phyloP scores from a whole-genome alignment of 2,329 filamentous ascomycete genomes.

The Colletotrichum melonis region DNA sequence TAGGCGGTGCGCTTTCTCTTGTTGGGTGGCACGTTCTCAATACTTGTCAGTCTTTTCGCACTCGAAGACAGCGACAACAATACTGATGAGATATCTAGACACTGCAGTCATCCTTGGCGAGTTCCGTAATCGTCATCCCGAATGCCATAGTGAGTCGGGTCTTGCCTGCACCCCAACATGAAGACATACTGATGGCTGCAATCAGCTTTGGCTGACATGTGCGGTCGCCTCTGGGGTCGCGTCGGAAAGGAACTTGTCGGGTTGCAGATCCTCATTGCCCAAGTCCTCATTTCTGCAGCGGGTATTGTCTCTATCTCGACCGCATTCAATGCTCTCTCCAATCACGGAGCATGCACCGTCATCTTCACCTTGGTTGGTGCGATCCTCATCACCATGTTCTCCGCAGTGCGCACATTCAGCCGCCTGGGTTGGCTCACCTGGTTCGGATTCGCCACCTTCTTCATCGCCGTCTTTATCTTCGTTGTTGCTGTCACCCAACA shows the following conservation, averaged over 20 bases:
- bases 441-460: constrained; percentile 55
- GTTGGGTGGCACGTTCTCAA: not conserved
- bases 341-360: constrained; percentile 51
- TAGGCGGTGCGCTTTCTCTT: constrained; percentile 52
- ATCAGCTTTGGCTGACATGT: constrained; percentile 40
- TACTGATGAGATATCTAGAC: not conserved
- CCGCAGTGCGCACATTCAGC: constrained; percentile 61
- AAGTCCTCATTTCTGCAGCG: constrained; percentile 40
- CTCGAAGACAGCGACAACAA: not conserved
- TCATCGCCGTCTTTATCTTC: constrained; percentile 57
- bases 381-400: constrained; percentile 62
- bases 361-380: constrained; percentile 63
- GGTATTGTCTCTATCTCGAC: constrained; percentile 39
- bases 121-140: not conserved
- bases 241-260: constrained; percentile 61
- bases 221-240: constrained; percentile 59
- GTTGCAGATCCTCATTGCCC: constrained; percentile 44
- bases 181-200: not conserved
- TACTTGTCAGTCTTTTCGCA: not conserved
- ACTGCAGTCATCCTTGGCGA: not conserved
- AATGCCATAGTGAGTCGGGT: not conserved
- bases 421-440: constrained; percentile 59
- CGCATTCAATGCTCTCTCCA: constrained; percentile 41
- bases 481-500: constrained; percentile 60
- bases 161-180: not conserved